Evolutionary conservation across 1,284 basidiomycete genomes (phyloP).

Genomic region (Ganoderma meredithae): DNA sequence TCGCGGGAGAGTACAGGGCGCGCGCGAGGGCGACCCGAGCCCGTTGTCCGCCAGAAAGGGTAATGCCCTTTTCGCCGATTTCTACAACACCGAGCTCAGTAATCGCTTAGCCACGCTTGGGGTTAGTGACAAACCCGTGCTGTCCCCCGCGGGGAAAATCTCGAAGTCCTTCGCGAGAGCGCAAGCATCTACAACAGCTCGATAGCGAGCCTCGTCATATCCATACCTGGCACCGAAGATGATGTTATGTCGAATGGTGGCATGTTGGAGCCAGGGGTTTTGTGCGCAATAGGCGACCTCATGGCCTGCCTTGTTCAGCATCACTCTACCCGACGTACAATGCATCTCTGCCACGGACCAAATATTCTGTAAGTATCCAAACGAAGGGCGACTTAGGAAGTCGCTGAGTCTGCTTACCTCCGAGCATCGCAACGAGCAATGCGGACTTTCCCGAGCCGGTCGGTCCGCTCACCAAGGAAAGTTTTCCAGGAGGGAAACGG

Average conservation of each 20-base stretch:
- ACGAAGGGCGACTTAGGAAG: neutral
- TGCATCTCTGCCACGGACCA: conserved; percentile 64
- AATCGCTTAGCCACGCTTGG: conserved; percentile 7
- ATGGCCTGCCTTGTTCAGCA: conserved; percentile 69
- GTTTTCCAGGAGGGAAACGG: conserved; percentile 61
- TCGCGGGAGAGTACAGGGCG: conserved; percentile 70
- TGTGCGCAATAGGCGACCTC: conserved; percentile 73
- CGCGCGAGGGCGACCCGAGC: conserved; percentile 77
- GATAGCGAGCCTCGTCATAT: conserved; percentile 75
- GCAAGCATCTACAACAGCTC: conserved; percentile 80
- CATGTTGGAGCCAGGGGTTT: conserved; percentile 76
- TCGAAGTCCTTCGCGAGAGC: conserved; percentile 79
- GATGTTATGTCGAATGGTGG: conserved; percentile 84
- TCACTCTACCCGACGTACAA: conserved; percentile 63
- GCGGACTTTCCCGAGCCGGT: conserved; percentile 86
- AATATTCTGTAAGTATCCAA: neutral
- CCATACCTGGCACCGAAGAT: conserved; percentile 76
- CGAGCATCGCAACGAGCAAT: conserved; percentile 68
- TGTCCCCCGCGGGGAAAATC: conserved; percentile 82
- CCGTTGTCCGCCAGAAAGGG: conserved; percentile 83
- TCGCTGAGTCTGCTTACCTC: conserved; percentile 51
- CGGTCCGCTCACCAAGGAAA: conserved; percentile 75
- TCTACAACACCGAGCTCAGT: conserved; percentile 47
- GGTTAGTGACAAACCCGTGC: conserved; percentile 61
- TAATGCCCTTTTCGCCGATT: conserved; percentile 83